Percentiles rank a stretch among this genome's conserved stretches.
These are phyloP conservation scores for Cryptococcus amylolentus DNA, from an alignment of 1,284 basidiomycete genomes.

Conservation along the genomic window DNA sequence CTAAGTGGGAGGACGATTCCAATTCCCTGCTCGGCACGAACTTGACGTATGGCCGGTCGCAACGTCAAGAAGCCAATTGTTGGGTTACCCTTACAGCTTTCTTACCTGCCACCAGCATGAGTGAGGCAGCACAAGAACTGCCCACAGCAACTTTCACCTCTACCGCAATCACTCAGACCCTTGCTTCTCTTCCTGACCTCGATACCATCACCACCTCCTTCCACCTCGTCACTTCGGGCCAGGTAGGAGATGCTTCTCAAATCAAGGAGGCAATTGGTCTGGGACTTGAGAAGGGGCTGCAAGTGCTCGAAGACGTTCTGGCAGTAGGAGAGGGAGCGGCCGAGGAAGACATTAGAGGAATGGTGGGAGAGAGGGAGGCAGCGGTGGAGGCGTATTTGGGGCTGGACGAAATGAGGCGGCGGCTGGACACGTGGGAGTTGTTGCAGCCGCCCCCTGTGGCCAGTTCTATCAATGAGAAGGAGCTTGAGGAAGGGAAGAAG, in stretches of 20 bases:
- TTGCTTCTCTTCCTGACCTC: conserved; percentile 8
- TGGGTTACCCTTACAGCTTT: not conserved
- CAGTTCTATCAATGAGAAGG: not conserved
- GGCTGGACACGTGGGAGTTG: conserved; percentile 13
- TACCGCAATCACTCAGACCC: conserved; percentile 2
- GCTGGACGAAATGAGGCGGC: conserved; percentile 6
- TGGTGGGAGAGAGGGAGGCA: conserved; percentile 2
- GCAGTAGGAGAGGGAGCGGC: not conserved
- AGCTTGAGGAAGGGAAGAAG: not conserved
- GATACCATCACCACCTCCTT: not conserved
- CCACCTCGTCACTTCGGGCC: conserved; percentile 4
- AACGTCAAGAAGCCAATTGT: too few species aligned
- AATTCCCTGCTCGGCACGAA: not conserved
- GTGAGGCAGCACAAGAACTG: not conserved
- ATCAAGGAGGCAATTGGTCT: conserved; percentile 3
- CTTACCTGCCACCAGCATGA: not conserved
- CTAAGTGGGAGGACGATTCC: not conserved
- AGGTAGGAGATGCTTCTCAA: conserved; percentile 3
- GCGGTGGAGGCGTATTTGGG: conserved; percentile 2
- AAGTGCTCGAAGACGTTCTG: not conserved
- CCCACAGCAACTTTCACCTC: not conserved
- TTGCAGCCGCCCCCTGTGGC: not conserved
- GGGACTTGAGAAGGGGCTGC: conserved; percentile 4
- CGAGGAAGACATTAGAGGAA: conserved; percentile 1
- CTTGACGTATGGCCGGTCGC: not conserved